A percentile compares a stretch with the other conserved stretches of the same genome.
phyloP scores from a whole-genome alignment of 805 yeast genomes.

The Hanseniaspora thailandica region DNA sequence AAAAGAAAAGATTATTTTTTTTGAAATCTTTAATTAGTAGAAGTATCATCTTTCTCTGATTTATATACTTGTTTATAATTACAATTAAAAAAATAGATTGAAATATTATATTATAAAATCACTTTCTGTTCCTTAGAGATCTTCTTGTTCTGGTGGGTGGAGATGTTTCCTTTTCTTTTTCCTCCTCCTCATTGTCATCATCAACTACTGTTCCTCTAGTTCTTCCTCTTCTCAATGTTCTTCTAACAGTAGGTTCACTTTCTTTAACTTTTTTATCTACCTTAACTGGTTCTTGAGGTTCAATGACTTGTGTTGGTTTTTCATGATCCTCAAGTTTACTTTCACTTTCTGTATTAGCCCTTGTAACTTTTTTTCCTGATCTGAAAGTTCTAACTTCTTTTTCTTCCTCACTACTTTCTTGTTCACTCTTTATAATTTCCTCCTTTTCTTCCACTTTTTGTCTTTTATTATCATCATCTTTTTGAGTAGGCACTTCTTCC shows the following conservation, averaged over 20 bases:
- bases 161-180: slow-evolving; percentile 17
- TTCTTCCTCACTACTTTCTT: slow-evolving; percentile 11
- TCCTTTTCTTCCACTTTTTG: slow-evolving; percentile 13
- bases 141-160: slow-evolving; percentile 8
- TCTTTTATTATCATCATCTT: slow-evolving; percentile 8
- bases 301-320: not conserved
- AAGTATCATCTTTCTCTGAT: too few relatives aligned
- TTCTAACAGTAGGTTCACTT: not conserved
- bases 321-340: not conserved
- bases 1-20: too few relatives aligned
- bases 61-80: too few relatives aligned
- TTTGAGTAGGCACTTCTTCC: slow-evolving; percentile 15
- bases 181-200: not conserved
- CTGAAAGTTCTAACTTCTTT: slow-evolving; percentile 8
- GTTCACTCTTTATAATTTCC: not conserved
- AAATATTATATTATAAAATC: not conserved
- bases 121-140: slow-evolving; percentile 2
- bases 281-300: not conserved
- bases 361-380: slow-evolving; percentile 10
- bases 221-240: slow-evolving; percentile 15
- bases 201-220: not conserved
- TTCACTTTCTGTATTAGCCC: not conserved
- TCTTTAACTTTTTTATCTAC: slow-evolving; percentile 1
- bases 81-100: not conserved
- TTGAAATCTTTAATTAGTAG: too few relatives aligned